Percentiles rank a stretch among this genome's conserved stretches.
phyloP scores from a whole-genome alignment of 2,329 filamentous ascomycete species.

The Aspergillus caelatus region DNA sequence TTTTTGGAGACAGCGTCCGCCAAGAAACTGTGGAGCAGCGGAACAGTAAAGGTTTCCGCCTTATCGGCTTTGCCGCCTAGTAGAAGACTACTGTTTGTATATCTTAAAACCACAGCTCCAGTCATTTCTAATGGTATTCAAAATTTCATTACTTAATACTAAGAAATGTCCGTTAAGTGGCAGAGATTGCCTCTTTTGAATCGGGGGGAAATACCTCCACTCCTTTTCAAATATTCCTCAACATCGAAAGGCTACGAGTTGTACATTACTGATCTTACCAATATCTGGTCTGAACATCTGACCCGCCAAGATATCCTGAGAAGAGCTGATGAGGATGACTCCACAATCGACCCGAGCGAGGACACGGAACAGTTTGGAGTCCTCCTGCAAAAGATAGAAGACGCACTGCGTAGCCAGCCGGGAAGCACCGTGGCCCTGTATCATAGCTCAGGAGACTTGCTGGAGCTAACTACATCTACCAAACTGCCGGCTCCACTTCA shows the following conservation, averaged over 20 bases:
- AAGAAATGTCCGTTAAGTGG: constrained; percentile 40
- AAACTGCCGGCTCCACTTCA: constrained; percentile 58
- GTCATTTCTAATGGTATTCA: background rate
- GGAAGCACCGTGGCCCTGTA: constrained; percentile 37
- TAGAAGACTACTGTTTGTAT: background rate
- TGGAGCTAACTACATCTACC: constrained; percentile 52
- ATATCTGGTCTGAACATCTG: constrained; percentile 59
- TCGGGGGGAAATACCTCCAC: constrained; percentile 32
- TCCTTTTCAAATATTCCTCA: constrained; percentile 43
- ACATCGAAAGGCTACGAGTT: constrained; percentile 51
- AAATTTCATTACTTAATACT: background rate
- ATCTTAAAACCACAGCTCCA: background rate
- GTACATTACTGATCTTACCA: constrained; percentile 60
- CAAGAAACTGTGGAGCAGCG: background rate
- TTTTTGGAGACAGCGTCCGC: background rate
- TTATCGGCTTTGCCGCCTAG: constrained; percentile 12
- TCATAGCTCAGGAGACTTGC: constrained; percentile 31
- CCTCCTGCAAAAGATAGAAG: constrained; percentile 58
- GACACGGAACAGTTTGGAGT: constrained; percentile 58
- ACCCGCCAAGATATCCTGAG: constrained; percentile 49
- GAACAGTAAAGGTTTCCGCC: background rate
- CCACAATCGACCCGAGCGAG: constrained; percentile 64
- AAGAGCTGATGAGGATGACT: constrained; percentile 52
- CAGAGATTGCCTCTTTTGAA: constrained; percentile 33
- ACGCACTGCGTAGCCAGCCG: constrained; percentile 46